A percentile compares a stretch with the other conserved stretches of the same genome.
Conservation (phyloP, 106 monocot genomes). For the Posidonia australis region DNA sequence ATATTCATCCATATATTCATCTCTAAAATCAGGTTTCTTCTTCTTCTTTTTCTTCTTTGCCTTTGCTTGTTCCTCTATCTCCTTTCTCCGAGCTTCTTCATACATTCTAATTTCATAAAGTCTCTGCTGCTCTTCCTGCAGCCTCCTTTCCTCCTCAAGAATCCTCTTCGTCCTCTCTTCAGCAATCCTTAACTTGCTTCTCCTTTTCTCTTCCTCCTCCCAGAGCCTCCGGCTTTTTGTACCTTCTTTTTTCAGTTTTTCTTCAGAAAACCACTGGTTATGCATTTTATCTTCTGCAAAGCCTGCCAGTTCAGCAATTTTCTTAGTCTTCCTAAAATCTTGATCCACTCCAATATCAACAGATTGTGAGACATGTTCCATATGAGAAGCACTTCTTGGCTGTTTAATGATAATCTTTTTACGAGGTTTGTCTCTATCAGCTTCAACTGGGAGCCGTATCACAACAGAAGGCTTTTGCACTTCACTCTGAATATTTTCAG, state of each 20-base stretch:
- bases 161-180: slow-evolving; percentile 26
- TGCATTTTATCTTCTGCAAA: slow-evolving; percentile 25
- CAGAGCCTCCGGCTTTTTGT: slow-evolving; percentile 18
- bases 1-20: slow-evolving; percentile 60
- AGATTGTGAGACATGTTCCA: slow-evolving; percentile 8
- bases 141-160: slow-evolving; percentile 30
- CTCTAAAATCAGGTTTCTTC: slow-evolving; percentile 57
- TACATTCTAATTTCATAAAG: slow-evolving; percentile 33
- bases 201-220: slow-evolving; percentile 43
- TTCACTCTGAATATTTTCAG: slow-evolving; percentile 39
- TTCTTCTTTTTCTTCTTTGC: slow-evolving; percentile 56
- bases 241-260: too few species aligned
- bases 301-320: slow-evolving; percentile 63
- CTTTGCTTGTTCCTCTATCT: slow-evolving; percentile 32
- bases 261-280: slow-evolving; percentile 18
- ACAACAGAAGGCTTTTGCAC: slow-evolving; percentile 52
- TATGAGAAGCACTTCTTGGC: slow-evolving; percentile 28
- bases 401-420: slow-evolving; percentile 91
- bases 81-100: slow-evolving; percentile 30
- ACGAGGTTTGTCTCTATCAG: slow-evolving; percentile 42
- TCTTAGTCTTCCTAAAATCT: slow-evolving; percentile 60
- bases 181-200: slow-evolving; percentile 26
- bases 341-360: slow-evolving; percentile 30
- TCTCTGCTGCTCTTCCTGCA: slow-evolving; percentile 36
- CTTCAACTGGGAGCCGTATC: slow-evolving; percentile 50